Base-by-base conservation (phyloP, 805 yeast species). In the Pichia californica region DNA sequence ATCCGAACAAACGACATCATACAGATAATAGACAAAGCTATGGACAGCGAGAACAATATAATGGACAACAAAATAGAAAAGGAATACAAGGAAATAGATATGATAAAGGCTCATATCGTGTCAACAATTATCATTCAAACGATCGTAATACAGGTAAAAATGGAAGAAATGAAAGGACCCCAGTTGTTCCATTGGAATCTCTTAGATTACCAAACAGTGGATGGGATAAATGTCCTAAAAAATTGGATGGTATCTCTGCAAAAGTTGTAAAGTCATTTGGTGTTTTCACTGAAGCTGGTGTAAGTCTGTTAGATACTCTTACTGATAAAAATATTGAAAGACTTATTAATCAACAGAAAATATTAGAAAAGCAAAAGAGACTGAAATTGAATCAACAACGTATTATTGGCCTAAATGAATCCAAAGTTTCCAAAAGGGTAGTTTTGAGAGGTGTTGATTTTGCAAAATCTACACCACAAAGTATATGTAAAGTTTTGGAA, bases 251-350 rank as follows among this genome's bases (percentile, higher is more conserved):
- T 7, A 79, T 83, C 1, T 73, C 84, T 2, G 83, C 93, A 0
- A 85, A 80, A 48, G 69, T 82, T 47, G 95, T 93, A 6, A 88
- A 87, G 54, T 64, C 83, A 15, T 75, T 87, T 1, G 95, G 95
- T 0, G 60, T 85, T 2, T 88, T 87, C 54, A 87, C 89, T 2
- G 66, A 76, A 15, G 91, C 93, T 1, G 26, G 34, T 2, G 88
- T 88, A 31, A 60, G 30, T 15, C 16, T 15, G 19, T 20, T 36
- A n/a, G 38, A 35, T 11, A 18, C n/a, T 20, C 23, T 40, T 3
- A 27, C n/a, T 2, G 44, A 41, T 14, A 45, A 38, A 8, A 36
- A 37, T 8, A 46, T 43, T 16, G 20, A 29, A 6, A 36, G 31
- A 7, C 25, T 48, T 7, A 25, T 32, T 3, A 16, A 26, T 7